Percentiles rank a stretch among this genome's conserved stretches.
Evolutionary conservation across 2,329 filamentous ascomycete species (phyloP).

Genomic region (Ceratocystis cubensis): DNA sequence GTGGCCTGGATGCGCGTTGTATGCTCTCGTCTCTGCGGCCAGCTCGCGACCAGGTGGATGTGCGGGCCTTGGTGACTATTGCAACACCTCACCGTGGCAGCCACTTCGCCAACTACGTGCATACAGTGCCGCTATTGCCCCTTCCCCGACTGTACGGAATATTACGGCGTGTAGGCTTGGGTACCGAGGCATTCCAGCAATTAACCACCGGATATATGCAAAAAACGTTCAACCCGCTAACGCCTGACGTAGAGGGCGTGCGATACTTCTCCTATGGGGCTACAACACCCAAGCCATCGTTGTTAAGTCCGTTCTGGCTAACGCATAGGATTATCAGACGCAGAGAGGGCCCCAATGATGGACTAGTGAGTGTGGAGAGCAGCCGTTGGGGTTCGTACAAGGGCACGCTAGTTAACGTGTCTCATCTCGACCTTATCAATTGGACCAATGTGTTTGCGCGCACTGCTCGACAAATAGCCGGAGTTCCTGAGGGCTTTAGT

Average conservation of each 20-base stretch:
- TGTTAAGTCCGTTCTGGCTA: constrained; percentile 50
- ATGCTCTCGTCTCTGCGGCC: constrained; percentile 48
- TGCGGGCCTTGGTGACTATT: constrained; percentile 42
- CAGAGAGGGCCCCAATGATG: constrained; percentile 50
- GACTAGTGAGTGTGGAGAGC: constrained; percentile 53
- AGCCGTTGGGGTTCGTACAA: constrained; percentile 51
- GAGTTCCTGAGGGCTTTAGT: constrained; percentile 48
- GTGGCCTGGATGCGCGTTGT: constrained; percentile 51
- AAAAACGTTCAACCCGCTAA: constrained; percentile 45
- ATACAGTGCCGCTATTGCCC: constrained; percentile 32
- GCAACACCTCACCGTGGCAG: constrained; percentile 45
- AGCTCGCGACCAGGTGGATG: constrained; percentile 30
- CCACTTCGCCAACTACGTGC: constrained; percentile 42
- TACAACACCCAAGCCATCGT: constrained; percentile 39
- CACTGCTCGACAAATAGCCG: constrained; percentile 40
- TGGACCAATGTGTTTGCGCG: constrained; percentile 51
- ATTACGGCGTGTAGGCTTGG: constrained; percentile 40
- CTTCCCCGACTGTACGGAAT: constrained; percentile 44
- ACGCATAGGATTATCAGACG: constrained; percentile 39
- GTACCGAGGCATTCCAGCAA: constrained; percentile 49
- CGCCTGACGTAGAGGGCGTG: constrained; percentile 40
- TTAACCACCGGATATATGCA: constrained; percentile 47
- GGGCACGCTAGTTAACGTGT: constrained; percentile 49
- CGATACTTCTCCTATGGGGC: constrained; percentile 53
- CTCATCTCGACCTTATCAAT: constrained; percentile 54